These are phyloP conservation scores for Mortierella hygrophila DNA, from an alignment of 192 early-diverging fungal genomes.

Conservation along the genomic window DNA sequence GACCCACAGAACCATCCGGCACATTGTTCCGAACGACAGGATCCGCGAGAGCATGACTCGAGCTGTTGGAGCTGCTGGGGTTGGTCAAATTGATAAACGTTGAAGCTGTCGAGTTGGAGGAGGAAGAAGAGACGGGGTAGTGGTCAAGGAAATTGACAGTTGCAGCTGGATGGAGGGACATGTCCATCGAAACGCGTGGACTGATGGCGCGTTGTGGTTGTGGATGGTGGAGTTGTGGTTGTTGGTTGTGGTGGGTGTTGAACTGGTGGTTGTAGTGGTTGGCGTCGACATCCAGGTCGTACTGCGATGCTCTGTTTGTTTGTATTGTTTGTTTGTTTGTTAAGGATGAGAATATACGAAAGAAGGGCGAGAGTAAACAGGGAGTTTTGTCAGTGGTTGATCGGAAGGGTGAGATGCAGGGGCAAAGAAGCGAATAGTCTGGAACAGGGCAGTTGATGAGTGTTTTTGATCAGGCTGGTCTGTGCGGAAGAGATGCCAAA, in stretches of 20 bases:
- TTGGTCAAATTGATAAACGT: slow-evolving; percentile 27
- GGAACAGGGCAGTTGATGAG: neutral
- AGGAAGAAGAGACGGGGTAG: slow-evolving; percentile 11
- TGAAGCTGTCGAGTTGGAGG: slow-evolving; percentile 8
- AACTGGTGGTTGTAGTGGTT: slow-evolving; percentile 18
- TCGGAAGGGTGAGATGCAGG: neutral
- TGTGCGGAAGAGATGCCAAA: neutral
- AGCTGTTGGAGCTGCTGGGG: neutral
- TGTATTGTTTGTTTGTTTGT: neutral
- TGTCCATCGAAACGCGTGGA: slow-evolving; percentile 17
- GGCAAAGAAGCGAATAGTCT: neutral
- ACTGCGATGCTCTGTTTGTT: slow-evolving; percentile 29
- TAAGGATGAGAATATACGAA: neutral
- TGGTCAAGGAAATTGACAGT: neutral
- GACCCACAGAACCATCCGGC: neutral
- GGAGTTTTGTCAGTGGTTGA: neutral
- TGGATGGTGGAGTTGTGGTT: slow-evolving; percentile 4
- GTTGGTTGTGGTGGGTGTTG: slow-evolving; percentile 18
- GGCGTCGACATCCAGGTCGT: slow-evolving; percentile 31
- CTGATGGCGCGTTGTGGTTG: slow-evolving; percentile 2
- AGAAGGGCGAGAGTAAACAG: neutral
- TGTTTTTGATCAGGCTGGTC: neutral
- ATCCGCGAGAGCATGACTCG: neutral
- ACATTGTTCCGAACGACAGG: neutral
- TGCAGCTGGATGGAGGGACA: neutral